Conservation (phyloP, 208 protist species). For the Crithidia thermophila region DNA sequence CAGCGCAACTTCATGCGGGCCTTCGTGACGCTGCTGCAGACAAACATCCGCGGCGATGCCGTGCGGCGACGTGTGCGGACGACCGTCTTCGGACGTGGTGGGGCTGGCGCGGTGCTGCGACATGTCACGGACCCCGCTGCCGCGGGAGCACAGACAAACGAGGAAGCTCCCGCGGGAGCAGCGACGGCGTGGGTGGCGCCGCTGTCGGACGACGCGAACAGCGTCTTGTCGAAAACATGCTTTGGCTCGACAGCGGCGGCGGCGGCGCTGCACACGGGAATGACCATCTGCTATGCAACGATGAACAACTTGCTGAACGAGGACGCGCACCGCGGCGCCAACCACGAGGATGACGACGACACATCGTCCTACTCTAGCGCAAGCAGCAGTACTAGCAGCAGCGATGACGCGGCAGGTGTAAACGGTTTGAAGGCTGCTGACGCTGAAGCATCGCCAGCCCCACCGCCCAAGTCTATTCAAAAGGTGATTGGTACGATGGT, state of each 20-base stretch:
- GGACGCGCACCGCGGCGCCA: not conserved
- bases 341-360: slow-evolving; percentile 4
- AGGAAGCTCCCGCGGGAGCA: not conserved
- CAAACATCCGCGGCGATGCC: slow-evolving; percentile 12
- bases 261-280: slow-evolving; percentile 25
- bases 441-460: not conserved
- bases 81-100: slow-evolving; percentile 23
- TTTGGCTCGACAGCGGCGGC: slow-evolving; percentile 26
- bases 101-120: not conserved
- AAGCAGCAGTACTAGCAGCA: slow-evolving; percentile 10
- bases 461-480: not conserved
- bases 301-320: slow-evolving; percentile 21
- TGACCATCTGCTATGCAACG: slow-evolving; percentile 27
- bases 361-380: not conserved
- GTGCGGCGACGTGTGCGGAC: slow-evolving; percentile 20
- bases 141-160: not conserved
- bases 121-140: not conserved
- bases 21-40: slow-evolving; percentile 22
- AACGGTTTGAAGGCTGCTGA: too few relatives aligned
- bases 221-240: slow-evolving; percentile 17
- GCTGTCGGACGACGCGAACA: slow-evolving; percentile 7
- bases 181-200: not conserved
- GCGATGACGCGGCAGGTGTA: too few relatives aligned
- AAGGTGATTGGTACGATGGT: not conserved
- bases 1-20: slow-evolving; percentile 22